Base-by-base conservation (phyloP, 1,284 basidiomycete genomes). In the Pseudozyma hubeiensis region DNA sequence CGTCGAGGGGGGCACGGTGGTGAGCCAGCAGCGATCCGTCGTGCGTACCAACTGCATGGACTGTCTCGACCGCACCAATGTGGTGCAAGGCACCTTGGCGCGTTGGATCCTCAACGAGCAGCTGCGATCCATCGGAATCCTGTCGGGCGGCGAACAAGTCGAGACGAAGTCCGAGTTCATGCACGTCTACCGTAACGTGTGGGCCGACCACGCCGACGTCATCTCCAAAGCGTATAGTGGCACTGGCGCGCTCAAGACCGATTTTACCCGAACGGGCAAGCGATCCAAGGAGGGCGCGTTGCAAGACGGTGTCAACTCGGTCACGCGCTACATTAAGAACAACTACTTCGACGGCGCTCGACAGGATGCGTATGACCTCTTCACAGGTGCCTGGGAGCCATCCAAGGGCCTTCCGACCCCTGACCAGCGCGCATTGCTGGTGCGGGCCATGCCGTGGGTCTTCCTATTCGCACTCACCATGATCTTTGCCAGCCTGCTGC, bases 321-420 rank as follows among this genome's bases (percentile, higher is more conserved):
- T 90, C 2, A 88, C 91, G 85, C 90, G 97, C 67, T 99, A 99
- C 84, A 82, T 97, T 75, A 94, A 92, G 87, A 99, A 99, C 87
- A 99, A 97, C 85, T 95, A 94, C 86, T 93, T 97, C 80, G 97
- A 99, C 84, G 97, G 97, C 7, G 89, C 93, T 53, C 87, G 95
- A 81, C 94, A 85, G 93, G 80, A 78, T 48, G 81, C 81, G 0
- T 83, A 80, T 82, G 97, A 99, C 84, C 88, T 99, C 63, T 88
- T 99, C 76, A 96, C 94, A 7, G 97, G 97, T 9, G 88, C 89
- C 6, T 99, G 94, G 93, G 85, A 78, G 8, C 87, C 90, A 14
- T 87, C 88, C 8, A 86, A 90, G 8, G 85, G 90, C 64, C 89
- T 90, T 59, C 87, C 94, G 55, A 87, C 94, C 53, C 87, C 89